phyloP scores from a whole-genome alignment of 176 grass and related monocot species.

The Oryza glaberrima region DNA sequence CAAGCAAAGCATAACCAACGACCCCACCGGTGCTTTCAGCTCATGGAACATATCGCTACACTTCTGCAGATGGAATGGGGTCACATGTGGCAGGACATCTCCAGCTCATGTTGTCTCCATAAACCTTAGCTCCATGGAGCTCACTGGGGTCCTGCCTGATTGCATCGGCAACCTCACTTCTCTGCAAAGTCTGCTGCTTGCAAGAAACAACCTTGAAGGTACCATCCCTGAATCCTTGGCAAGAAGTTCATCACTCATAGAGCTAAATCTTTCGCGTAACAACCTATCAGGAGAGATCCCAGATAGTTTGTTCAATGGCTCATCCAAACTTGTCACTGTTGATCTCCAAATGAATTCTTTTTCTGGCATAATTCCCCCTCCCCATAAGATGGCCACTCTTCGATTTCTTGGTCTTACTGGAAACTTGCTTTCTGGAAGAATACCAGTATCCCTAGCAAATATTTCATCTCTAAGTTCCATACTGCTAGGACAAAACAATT shows the following conservation, averaged over 20 bases:
- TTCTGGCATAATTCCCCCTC: slow-evolving; percentile 11
- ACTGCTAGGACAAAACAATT: slow-evolving; percentile 15
- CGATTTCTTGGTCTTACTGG: neutral
- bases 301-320: neutral
- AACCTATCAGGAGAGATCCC: slow-evolving; percentile 32
- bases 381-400: neutral
- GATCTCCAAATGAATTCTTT: neutral
- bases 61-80: slow-evolving; percentile 54
- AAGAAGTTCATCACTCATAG: neutral
- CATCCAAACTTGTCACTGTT: slow-evolving; percentile 26
- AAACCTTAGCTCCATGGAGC: slow-evolving; percentile 5
- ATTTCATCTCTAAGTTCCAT: slow-evolving; percentile 31
- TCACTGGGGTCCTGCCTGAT: slow-evolving; percentile 35
- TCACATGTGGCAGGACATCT: slow-evolving; percentile 28
- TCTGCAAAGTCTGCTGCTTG: slow-evolving; percentile 27
- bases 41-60: slow-evolving; percentile 39
- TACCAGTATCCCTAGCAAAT: slow-evolving; percentile 41
- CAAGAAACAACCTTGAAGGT: slow-evolving; percentile 4
- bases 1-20: slow-evolving; percentile 27
- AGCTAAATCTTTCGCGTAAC: slow-evolving; percentile 32
- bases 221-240: slow-evolving; percentile 33
- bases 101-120: slow-evolving; percentile 36
- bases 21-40: neutral
- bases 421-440: slow-evolving; percentile 8
- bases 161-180: slow-evolving; percentile 38